A percentile compares a stretch with the other conserved stretches of the same genome.
phyloP scores from a whole-genome alignment of 1,139 yeast species.

The Suhomyces ambrosiae region DNA sequence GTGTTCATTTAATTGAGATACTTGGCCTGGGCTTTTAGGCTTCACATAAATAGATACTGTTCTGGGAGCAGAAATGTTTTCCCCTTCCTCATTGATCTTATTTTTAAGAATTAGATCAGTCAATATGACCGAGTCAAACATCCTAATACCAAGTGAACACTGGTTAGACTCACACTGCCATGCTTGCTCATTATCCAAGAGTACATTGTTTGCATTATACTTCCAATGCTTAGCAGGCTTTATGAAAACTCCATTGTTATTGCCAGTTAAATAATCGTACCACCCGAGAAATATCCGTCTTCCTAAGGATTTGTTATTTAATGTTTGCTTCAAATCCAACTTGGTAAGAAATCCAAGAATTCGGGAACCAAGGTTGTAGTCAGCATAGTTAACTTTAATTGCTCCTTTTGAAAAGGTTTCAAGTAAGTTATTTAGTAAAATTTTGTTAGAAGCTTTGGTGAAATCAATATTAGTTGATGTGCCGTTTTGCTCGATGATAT shows the following conservation, averaged over 20 bases:
- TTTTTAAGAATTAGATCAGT: conserved; percentile 39
- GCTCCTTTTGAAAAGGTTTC: conserved; percentile 41
- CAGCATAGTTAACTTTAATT: conserved; percentile 45
- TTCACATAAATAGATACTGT: conserved; percentile 32
- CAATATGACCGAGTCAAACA: conserved; percentile 35
- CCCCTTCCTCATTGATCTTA: conserved; percentile 13
- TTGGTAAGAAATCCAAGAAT: conserved; percentile 45
- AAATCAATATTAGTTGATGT: conserved; percentile 3
- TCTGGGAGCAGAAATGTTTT: conserved; percentile 13
- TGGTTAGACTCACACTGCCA: conserved; percentile 37
- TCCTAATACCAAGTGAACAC: conserved; percentile 41
- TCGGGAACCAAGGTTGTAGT: conserved; percentile 42
- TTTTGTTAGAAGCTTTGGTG: conserved; percentile 15
- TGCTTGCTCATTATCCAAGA: conserved; percentile 36
- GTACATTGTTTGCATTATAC: conserved; percentile 43
- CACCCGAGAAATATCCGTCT: conserved; percentile 42
- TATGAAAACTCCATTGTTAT: conserved; percentile 12
- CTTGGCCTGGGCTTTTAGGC: conserved; percentile 28
- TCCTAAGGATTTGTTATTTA: conserved; percentile 19
- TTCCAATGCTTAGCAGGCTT: conserved; percentile 26
- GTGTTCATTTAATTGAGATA: conserved; percentile 20
- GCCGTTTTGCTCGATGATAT: conserved; percentile 8
- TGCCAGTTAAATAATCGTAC: conserved; percentile 38
- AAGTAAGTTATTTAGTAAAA: conserved; percentile 24
- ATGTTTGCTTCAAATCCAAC: conserved; percentile 7